Evolutionary conservation across 2,329 filamentous ascomycete genomes (phyloP).

Genomic region (Decorospora gaudefroyi): DNA sequence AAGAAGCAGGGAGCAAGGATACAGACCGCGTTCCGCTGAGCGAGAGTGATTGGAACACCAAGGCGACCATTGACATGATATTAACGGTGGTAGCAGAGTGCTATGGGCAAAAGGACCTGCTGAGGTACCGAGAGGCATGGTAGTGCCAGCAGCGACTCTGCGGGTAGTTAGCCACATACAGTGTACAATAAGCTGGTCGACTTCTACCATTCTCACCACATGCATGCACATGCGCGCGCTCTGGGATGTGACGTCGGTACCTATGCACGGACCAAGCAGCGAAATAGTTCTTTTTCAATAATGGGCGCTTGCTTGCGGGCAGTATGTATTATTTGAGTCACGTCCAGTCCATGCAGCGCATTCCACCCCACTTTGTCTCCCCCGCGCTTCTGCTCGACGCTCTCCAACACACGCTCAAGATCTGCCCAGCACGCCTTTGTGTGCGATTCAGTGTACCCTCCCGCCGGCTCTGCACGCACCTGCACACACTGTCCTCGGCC

Average conservation of each 20-base stretch:
- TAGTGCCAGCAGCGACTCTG: conserved; percentile 6
- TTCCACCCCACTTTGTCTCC: conserved; percentile 39
- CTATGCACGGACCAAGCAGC: conserved; percentile 21
- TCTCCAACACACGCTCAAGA: conserved; percentile 29
- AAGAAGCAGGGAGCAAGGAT: not conserved
- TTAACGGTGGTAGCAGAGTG: conserved; percentile 84
- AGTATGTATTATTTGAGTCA: conserved; percentile 41
- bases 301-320: conserved; percentile 27
- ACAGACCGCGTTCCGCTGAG: conserved; percentile 3
- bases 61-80: conserved; percentile 88
- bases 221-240: not conserved
- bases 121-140: conserved; percentile 67
- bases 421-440: conserved; percentile 12
- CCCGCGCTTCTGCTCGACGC: conserved; percentile 35
- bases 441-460: conserved; percentile 16
- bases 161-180: conserved; percentile 5
- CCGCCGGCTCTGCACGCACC: conserved; percentile 25
- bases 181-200: too few species aligned
- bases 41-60: conserved; percentile 55
- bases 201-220: not conserved
- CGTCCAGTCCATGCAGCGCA: conserved; percentile 37
- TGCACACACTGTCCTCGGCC: conserved; percentile 18
- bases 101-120: conserved; percentile 85
- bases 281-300: conserved; percentile 18
- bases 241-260: conserved; percentile 15